A percentile compares a stretch with the other conserved stretches of the same genome.
These are phyloP conservation scores for Remersonia thermophila DNA, from an alignment of 2,329 filamentous ascomycete species.

Conservation along the genomic window DNA sequence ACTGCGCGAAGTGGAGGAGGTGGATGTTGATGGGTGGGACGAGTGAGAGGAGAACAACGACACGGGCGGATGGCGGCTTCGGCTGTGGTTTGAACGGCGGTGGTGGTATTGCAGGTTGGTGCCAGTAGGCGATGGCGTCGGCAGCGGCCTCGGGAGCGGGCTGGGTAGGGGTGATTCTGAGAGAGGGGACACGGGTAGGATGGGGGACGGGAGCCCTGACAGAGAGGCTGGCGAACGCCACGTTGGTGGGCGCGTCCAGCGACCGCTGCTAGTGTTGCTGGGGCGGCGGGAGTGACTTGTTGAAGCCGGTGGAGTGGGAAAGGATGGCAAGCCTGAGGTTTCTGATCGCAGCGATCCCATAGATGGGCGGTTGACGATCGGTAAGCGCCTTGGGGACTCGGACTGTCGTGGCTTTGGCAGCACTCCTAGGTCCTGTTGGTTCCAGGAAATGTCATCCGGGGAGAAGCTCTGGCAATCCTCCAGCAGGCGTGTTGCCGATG, in stretches of 20 bases:
- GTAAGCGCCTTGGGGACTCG: no score
- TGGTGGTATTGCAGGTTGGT: background rate
- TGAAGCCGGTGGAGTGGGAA: background rate
- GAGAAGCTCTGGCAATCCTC: no score
- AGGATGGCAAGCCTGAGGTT: no score
- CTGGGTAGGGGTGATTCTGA: no score
- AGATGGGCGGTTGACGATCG: background rate
- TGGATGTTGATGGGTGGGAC: background rate
- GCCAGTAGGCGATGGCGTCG: background rate
- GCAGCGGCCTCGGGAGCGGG: no score
- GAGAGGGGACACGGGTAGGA: background rate
- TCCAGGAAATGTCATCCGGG: no score
- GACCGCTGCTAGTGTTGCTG: conserved; percentile 3
- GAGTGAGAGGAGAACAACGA: background rate
- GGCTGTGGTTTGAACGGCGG: background rate
- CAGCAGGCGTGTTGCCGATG: no score
- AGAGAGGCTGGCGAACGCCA: conserved; percentile 7
- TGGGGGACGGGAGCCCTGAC: background rate
- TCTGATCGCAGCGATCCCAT: no score
- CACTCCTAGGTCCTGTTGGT: no score
- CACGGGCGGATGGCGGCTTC: conserved; percentile 1
- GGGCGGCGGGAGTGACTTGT: conserved; percentile 4
- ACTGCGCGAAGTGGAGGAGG: background rate
- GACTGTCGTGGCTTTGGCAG: no score
- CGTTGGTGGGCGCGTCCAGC: conserved; percentile 5